A percentile compares a stretch with the other conserved stretches of the same genome.
Conservation (phyloP, 1,284 basidiomycete species). For the Cutaneotrichosporon dermatis region DNA sequence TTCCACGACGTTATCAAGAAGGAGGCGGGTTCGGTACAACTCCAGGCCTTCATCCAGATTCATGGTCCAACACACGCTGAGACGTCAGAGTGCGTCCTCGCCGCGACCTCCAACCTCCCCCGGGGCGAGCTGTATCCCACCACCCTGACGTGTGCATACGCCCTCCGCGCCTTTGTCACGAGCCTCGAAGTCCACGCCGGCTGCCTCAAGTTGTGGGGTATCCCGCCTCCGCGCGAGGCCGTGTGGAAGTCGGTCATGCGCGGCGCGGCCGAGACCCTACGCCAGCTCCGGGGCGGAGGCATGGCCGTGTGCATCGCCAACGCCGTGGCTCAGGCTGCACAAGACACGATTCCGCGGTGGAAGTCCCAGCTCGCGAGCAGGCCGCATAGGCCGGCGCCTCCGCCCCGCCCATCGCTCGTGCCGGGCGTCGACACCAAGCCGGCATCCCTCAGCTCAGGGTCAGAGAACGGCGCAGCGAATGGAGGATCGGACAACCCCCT, state of each 20-base stretch:
- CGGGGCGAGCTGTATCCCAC: slow-evolving; percentile 5
- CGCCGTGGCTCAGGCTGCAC: not conserved
- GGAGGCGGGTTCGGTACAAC: not conserved
- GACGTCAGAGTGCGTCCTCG: slow-evolving; percentile 3
- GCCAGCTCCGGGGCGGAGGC: slow-evolving; percentile 29
- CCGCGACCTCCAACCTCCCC: slow-evolving; percentile 5
- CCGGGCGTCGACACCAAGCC: too few relatives aligned
- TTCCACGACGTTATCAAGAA: not conserved
- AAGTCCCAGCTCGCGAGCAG: not conserved
- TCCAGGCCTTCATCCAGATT: slow-evolving; percentile 4
- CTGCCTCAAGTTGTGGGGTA: slow-evolving; percentile 5
- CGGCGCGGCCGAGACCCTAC: not conserved
- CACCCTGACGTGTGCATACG: slow-evolving; percentile 4
- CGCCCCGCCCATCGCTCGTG: not conserved
- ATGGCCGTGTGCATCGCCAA: not conserved
- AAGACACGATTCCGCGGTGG: not conserved
- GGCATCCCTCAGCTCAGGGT: too few relatives aligned
- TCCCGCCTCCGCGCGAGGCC: slow-evolving; percentile 3
- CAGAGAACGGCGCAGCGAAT: too few relatives aligned
- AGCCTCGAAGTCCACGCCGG: slow-evolving; percentile 6
- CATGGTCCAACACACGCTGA: slow-evolving; percentile 2
- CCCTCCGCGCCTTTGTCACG: not conserved
- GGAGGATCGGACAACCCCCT: not conserved
- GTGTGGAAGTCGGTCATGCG: slow-evolving; percentile 5
- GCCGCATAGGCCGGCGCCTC: not conserved